phyloP scores from a whole-genome alignment of 768 basidiomycete genomes.

The Lactarius sanguifluus region DNA sequence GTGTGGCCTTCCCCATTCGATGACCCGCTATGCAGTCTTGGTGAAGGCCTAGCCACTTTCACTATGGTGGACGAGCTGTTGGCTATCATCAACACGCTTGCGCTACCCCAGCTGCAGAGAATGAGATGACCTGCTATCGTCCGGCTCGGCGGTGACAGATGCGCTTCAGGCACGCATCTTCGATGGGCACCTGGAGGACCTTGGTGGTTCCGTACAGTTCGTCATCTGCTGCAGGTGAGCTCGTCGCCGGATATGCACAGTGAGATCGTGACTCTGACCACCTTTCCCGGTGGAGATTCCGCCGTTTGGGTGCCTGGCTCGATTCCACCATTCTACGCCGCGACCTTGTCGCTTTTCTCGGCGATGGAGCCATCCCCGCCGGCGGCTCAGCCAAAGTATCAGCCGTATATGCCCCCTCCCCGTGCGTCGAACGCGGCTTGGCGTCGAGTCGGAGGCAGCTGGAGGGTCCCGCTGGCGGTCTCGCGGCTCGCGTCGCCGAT shows the following conservation, averaged over 20 bases:
- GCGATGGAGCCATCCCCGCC: background rate
- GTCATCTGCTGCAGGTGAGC: background rate
- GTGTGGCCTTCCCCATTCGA: slow-evolving; percentile 5
- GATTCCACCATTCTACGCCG: slow-evolving; percentile 8
- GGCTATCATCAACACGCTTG: no score
- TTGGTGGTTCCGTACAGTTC: background rate
- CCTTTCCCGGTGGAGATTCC: background rate
- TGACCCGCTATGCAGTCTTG: background rate
- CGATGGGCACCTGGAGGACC: no score
- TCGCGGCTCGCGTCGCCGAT: slow-evolving; percentile 10
- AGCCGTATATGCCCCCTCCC: slow-evolving; percentile 12
- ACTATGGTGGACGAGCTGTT: slow-evolving; percentile 6
- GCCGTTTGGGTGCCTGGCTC: background rate
- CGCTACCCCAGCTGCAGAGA: no score
- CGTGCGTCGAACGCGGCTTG: slow-evolving; percentile 14
- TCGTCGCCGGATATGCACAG: background rate
- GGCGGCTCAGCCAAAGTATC: background rate
- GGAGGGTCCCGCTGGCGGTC: slow-evolving; percentile 17
- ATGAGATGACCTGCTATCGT: no score
- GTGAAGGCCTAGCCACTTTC: slow-evolving; percentile 11
- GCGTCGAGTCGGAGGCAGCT: slow-evolving; percentile 26
- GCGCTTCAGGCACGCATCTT: no score
- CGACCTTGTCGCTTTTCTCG: slow-evolving; percentile 2
- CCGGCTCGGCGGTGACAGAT: no score
- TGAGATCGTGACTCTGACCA: background rate